These are phyloP conservation scores for Exophiala dermatitidis DNA, from an alignment of 2,329 filamentous ascomycete species.

Conservation along the genomic window DNA sequence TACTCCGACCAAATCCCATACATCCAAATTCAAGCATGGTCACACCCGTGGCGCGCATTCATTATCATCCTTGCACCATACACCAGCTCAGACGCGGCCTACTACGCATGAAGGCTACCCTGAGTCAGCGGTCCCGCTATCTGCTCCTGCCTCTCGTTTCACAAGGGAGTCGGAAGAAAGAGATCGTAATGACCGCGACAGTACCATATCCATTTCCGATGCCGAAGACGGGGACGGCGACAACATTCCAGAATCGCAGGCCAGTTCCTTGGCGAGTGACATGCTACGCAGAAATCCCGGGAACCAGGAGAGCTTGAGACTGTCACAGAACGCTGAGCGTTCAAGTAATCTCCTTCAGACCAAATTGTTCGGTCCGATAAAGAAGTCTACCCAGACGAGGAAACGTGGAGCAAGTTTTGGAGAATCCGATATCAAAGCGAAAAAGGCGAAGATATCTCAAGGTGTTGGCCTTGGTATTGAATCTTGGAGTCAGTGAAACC, in stretches of 20 bases:
- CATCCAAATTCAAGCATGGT: conserved; percentile 48
- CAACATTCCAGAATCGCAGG: conserved; percentile 64
- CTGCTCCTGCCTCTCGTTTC: conserved; percentile 28
- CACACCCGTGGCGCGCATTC: conserved; percentile 74
- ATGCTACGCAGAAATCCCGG: conserved; percentile 58
- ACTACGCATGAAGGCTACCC: conserved; percentile 38
- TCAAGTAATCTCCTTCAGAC: conserved; percentile 49
- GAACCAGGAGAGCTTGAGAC: conserved; percentile 32
- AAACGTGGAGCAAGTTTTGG: conserved; percentile 39
- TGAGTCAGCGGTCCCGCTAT: conserved; percentile 26
- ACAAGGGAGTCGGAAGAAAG: conserved; percentile 33
- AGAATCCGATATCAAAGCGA: conserved; percentile 35
- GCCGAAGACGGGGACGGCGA: conserved; percentile 53
- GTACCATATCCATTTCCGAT: conserved; percentile 68
- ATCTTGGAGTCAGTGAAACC: conserved; percentile 28
- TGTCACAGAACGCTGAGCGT: conserved; percentile 36
- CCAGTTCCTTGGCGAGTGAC: conserved; percentile 67
- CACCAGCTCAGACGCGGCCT: conserved; percentile 54
- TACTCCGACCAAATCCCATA: conserved; percentile 52
- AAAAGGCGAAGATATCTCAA: conserved; percentile 46
- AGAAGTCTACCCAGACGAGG: conserved; percentile 44
- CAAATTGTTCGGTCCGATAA: conserved; percentile 56
- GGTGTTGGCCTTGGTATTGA: conserved; percentile 53
- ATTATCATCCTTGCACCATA: conserved; percentile 74
- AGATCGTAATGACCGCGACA: conserved; percentile 64